phyloP scores from a whole-genome alignment of 1,284 basidiomycete species.

The Amylostereum areolatum region DNA sequence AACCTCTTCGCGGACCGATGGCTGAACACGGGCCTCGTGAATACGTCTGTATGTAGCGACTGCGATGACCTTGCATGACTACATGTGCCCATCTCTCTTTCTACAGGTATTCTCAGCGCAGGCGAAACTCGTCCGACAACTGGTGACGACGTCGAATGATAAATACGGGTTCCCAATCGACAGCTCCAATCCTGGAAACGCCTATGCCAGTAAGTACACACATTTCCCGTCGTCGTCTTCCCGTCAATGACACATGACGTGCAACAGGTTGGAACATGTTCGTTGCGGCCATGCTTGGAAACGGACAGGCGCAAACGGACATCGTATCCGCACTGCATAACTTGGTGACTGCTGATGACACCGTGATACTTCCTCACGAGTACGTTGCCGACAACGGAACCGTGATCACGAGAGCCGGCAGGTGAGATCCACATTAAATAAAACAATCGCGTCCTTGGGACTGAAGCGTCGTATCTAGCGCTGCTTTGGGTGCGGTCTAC shows the following conservation, averaged over 20 bases:
- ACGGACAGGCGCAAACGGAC: background rate
- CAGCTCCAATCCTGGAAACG: background rate
- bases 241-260: background rate
- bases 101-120: background rate
- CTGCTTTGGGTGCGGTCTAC: conserved; percentile 29
- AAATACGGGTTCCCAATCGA: background rate
- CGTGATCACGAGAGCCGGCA: background rate
- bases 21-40: conserved; percentile 17
- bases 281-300: background rate
- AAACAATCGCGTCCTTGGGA: conserved; percentile 16
- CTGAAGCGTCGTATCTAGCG: conserved; percentile 13
- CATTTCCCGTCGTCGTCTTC: background rate
- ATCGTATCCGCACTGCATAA: background rate
- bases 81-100: background rate
- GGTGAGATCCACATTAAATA: background rate
- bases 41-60: conserved; percentile 4
- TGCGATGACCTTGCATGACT: background rate
- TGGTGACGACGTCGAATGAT: background rate
- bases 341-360: background rate
- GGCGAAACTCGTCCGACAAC: background rate
- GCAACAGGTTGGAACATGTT: background rate
- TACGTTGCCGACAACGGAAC: background rate
- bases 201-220: background rate
- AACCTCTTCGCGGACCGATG: conserved; percentile 37
- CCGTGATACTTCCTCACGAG: background rate